Conservation (phyloP, 2,329 filamentous ascomycete genomes). For the Karstenula rhodostoma region DNA sequence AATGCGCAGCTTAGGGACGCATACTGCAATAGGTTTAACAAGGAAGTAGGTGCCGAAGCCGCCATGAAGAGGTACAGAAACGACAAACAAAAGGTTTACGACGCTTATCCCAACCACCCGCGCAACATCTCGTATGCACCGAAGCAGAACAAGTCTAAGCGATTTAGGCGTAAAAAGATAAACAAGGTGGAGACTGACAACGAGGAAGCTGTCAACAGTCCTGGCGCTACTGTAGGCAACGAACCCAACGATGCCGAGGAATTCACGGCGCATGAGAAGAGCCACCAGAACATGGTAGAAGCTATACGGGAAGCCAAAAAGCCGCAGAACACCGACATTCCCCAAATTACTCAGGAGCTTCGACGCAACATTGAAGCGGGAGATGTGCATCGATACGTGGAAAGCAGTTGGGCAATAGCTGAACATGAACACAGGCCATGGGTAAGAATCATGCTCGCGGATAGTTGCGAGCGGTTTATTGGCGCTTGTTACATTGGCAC, state of each 20-base stretch:
- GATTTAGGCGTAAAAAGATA: too few relatives aligned
- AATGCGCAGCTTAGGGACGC: neutral
- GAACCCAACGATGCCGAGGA: neutral
- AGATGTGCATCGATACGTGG: neutral
- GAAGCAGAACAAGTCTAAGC: neutral
- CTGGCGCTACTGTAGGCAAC: neutral
- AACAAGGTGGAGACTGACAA: neutral
- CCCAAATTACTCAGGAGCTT: neutral
- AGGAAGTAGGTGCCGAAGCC: neutral
- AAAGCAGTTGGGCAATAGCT: neutral
- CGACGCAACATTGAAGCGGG: neutral
- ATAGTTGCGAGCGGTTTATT: neutral
- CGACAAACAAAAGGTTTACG: slow-evolving; percentile 1
- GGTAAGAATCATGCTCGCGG: neutral
- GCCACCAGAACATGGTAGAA: neutral
- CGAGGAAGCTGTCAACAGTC: neutral
- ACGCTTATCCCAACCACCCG: neutral
- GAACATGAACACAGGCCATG: neutral
- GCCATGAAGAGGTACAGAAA: slow-evolving; percentile 3
- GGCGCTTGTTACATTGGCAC: neutral
- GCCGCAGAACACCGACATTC: neutral
- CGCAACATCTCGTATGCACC: neutral
- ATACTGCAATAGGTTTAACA: neutral
- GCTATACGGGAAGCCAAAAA: neutral
- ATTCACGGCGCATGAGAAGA: neutral